A percentile compares a stretch with the other conserved stretches of the same genome.
Conservation (phyloP, 2,329 filamentous ascomycete species). For the Cercospora sp. region DNA sequence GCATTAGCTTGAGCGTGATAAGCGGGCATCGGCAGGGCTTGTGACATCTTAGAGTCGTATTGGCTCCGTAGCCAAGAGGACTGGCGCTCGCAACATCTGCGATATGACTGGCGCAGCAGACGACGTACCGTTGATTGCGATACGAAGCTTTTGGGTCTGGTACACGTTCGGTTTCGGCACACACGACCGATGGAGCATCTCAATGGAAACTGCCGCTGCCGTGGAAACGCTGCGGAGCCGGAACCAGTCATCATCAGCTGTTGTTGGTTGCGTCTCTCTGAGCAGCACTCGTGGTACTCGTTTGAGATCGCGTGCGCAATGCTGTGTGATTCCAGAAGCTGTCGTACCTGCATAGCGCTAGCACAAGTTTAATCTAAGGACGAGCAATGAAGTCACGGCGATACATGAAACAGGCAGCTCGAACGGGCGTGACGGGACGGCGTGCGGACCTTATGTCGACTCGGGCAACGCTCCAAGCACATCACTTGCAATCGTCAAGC, state of each 20-base stretch:
- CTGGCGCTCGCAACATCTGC: not conserved
- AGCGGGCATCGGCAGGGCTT: slow-evolving; percentile 11
- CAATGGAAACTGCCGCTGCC: not conserved
- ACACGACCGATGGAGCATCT: not conserved
- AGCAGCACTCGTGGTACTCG: not conserved
- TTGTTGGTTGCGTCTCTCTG: not conserved
- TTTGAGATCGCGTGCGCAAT: not conserved
- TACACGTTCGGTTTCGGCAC: not conserved
- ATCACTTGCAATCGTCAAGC: slow-evolving; percentile 2
- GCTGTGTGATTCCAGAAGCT: not conserved
- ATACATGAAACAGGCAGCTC: slow-evolving; percentile 5
- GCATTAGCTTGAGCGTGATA: slow-evolving; percentile 10
- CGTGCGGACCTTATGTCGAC: not conserved
- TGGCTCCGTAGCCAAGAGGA: slow-evolving; percentile 7
- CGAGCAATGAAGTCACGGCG: slow-evolving; percentile 5
- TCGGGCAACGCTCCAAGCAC: slow-evolving; percentile 1
- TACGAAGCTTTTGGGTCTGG: not conserved
- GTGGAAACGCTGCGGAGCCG: not conserved
- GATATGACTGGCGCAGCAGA: not conserved
- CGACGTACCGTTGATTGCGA: not conserved
- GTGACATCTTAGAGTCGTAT: slow-evolving; percentile 12
- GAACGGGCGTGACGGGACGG: not conserved
- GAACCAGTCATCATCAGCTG: not conserved
- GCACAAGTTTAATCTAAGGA: slow-evolving; percentile 1
- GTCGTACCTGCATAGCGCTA: slow-evolving; percentile 13